These are phyloP conservation scores for Penicillium sp. DNA, from an alignment of 2,329 filamentous ascomycete genomes.

Conservation along the genomic window DNA sequence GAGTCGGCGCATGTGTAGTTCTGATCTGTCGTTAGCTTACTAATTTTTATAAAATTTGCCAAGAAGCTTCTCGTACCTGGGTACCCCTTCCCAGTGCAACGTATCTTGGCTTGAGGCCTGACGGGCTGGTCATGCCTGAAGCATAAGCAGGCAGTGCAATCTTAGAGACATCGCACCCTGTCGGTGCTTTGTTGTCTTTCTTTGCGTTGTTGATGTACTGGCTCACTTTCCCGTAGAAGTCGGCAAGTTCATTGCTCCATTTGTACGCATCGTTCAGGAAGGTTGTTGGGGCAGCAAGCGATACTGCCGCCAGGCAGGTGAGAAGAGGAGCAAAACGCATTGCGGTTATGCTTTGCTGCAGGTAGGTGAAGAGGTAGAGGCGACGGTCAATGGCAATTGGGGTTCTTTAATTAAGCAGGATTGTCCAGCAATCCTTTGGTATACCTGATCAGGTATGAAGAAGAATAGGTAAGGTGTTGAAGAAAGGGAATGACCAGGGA, in stretches of 20 bases:
- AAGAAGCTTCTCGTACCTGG: slow-evolving; percentile 38
- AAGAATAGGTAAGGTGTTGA: slow-evolving; percentile 3
- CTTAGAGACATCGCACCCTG: slow-evolving; percentile 35
- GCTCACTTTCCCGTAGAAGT: slow-evolving; percentile 41
- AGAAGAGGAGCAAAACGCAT: slow-evolving; percentile 27
- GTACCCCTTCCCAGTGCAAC: slow-evolving; percentile 84
- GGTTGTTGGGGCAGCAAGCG: slow-evolving; percentile 35
- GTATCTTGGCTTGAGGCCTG: slow-evolving; percentile 65
- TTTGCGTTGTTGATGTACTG: slow-evolving; percentile 35
- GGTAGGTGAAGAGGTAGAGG: slow-evolving; percentile 4
- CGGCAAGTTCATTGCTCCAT: slow-evolving; percentile 41
- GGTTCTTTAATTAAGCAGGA: background rate
- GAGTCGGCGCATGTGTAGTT: slow-evolving; percentile 81
- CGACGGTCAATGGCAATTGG: background rate
- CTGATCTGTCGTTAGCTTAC: slow-evolving; percentile 45
- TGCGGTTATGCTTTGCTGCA: slow-evolving; percentile 19
- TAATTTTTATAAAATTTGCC: background rate
- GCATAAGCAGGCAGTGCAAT: slow-evolving; percentile 48
- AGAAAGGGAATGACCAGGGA: slow-evolving; percentile 14
- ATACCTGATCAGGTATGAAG: slow-evolving; percentile 3
- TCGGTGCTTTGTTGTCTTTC: slow-evolving; percentile 15
- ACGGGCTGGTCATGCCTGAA: slow-evolving; percentile 57
- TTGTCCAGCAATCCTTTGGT: slow-evolving; percentile 9
- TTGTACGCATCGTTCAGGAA: slow-evolving; percentile 34
- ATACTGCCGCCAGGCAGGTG: slow-evolving; percentile 31